Conservation (phyloP, 2,329 filamentous ascomycete genomes). For the Zymoseptoria tritici region DNA sequence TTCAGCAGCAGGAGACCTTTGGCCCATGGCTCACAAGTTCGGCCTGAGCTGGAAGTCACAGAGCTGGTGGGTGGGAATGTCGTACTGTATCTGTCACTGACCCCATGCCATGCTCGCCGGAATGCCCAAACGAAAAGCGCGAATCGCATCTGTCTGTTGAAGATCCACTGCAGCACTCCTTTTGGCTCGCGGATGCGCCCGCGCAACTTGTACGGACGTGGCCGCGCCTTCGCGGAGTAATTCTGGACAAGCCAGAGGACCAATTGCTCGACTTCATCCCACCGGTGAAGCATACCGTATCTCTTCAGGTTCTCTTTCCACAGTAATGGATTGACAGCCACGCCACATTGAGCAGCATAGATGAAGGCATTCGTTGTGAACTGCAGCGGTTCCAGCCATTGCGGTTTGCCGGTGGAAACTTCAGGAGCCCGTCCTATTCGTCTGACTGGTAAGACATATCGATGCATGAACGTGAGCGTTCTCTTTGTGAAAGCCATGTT, state of each 20-base stretch:
- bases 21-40: slow-evolving; percentile 20
- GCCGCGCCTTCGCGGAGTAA: slow-evolving; percentile 3
- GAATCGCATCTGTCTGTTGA: slow-evolving; percentile 20
- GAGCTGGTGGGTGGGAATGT: background rate
- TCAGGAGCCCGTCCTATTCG: slow-evolving; percentile 31
- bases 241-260: slow-evolving; percentile 43
- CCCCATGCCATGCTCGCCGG: slow-evolving; percentile 8
- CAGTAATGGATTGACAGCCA: slow-evolving; percentile 35
- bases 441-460: slow-evolving; percentile 34
- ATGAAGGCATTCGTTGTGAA: slow-evolving; percentile 44
- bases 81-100: background rate
- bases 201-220: background rate
- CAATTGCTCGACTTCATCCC: slow-evolving; percentile 46
- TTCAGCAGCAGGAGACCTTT: slow-evolving; percentile 26
- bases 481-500: slow-evolving; percentile 35
- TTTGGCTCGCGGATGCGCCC: background rate
- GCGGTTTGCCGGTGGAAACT: slow-evolving; percentile 8
- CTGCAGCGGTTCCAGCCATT: slow-evolving; percentile 31
- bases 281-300: slow-evolving; percentile 49
- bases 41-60: background rate
- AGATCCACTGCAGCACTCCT: slow-evolving; percentile 14
- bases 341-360: slow-evolving; percentile 25
- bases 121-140: slow-evolving; percentile 31
- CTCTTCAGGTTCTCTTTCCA: slow-evolving; percentile 56
- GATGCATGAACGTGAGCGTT: slow-evolving; percentile 40